phyloP scores from a whole-genome alignment of 306 rosid genomes.

The Glycyrrhiza uralensis region DNA sequence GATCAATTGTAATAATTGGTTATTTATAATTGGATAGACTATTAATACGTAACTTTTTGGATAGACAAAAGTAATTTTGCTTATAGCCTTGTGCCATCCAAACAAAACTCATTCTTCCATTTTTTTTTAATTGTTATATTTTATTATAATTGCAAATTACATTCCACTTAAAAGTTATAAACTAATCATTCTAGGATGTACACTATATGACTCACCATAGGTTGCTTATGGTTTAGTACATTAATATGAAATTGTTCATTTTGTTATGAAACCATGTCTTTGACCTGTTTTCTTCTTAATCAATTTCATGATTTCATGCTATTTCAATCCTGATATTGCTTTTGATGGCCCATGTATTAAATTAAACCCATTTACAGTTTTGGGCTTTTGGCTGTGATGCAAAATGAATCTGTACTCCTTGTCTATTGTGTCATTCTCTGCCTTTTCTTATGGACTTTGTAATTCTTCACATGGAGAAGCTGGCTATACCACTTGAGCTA shows the following conservation, averaged over 20 bases:
- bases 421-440: not conserved
- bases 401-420: not conserved
- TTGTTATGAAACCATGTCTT: not conserved
- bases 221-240: not conserved
- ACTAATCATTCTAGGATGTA: not conserved
- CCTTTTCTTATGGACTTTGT: not conserved
- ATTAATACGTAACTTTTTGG: not conserved
- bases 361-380: not conserved
- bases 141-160: not conserved
- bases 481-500: not conserved
- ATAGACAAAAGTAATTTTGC: not conserved
- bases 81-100: conserved; percentile 8
- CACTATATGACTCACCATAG: not conserved
- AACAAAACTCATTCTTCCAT: not conserved
- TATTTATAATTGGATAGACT: not conserved
- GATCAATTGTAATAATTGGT: not conserved
- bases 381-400: not conserved
- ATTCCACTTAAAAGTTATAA: not conserved
- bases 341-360: not conserved
- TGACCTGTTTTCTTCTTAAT: not conserved
- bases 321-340: conserved; percentile 17
- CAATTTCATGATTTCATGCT: not conserved
- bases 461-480: not conserved
- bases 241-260: not conserved
- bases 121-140: not conserved